Evolutionary conservation across 75 land plant species (phyloP).

Genomic region (Gnetum montanum): DNA sequence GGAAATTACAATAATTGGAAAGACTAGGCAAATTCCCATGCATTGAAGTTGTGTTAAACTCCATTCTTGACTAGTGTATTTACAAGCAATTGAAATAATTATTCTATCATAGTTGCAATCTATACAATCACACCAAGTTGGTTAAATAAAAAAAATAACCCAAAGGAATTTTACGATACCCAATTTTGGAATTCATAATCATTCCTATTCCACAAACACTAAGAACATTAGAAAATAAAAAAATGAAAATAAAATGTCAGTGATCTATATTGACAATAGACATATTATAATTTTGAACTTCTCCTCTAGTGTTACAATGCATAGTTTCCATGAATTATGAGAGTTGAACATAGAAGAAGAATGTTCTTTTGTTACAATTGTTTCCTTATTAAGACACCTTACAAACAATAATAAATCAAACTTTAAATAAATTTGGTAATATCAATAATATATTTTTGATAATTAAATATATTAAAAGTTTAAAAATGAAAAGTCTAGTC

Average conservation of each 20-base stretch:
- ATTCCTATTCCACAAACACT: constrained; percentile 63
- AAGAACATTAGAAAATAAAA: constrained; percentile 66
- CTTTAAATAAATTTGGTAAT: too few relatives aligned
- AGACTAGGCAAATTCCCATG: constrained; percentile 68
- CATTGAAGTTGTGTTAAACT: constrained; percentile 70
- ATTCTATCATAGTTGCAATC: constrained; percentile 70
- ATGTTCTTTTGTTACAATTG: constrained; percentile 33
- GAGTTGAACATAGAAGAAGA: constrained; percentile 8
- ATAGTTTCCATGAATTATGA: constrained; percentile 54
- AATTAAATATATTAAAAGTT: too few relatives aligned
- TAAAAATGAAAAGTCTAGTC: too few relatives aligned
- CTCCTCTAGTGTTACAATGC: constrained; percentile 71
- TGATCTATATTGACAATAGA: constrained; percentile 64
- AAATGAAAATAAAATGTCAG: constrained; percentile 46
- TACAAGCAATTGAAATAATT: constrained; percentile 55
- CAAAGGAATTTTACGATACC: constrained; percentile 48
- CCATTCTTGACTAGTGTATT: constrained; percentile 45
- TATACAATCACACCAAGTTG: constrained; percentile 58
- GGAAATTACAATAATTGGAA: constrained; percentile 40
- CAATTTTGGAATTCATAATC: constrained; percentile 45
- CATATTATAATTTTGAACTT: constrained; percentile 50
- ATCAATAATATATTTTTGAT: too few relatives aligned
- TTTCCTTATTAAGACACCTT: constrained; percentile 53
- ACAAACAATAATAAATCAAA: too few relatives aligned
- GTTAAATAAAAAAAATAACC: constrained; percentile 60